These are phyloP conservation scores for Lentinula sp. DNA, from an alignment of 768 basidiomycete genomes.

Conservation along the genomic window DNA sequence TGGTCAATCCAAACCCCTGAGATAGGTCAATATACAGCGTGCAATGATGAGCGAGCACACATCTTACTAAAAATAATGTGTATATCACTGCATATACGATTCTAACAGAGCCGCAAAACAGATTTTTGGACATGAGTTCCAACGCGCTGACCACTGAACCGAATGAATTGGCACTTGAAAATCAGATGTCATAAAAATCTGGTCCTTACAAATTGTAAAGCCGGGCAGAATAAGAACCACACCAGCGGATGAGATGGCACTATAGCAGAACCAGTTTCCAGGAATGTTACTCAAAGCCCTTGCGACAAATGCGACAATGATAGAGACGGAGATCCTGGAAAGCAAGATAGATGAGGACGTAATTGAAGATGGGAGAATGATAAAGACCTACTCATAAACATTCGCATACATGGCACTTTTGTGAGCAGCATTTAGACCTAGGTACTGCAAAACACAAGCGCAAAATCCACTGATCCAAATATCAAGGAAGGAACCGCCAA, in stretches of 20 bases:
- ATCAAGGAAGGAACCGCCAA: constrained; percentile 76
- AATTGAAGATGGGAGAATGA: not conserved
- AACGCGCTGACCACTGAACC: constrained; percentile 65
- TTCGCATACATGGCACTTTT: constrained; percentile 92
- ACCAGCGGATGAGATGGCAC: constrained; percentile 83
- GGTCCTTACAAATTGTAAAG: constrained; percentile 66
- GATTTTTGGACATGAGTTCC: constrained; percentile 75
- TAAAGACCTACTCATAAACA: constrained; percentile 70
- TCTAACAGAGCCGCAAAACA: constrained; percentile 76
- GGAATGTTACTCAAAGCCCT: constrained; percentile 73
- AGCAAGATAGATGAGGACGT: not conserved
- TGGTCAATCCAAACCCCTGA: constrained; percentile 79
- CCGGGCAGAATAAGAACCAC: constrained; percentile 90
- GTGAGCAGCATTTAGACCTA: constrained; percentile 76
- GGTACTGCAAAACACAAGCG: constrained; percentile 66
- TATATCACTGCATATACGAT: constrained; percentile 86
- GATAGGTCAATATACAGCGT: not conserved
- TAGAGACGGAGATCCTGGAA: constrained; percentile 74
- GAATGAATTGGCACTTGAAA: not conserved
- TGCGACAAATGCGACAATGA: constrained; percentile 79
- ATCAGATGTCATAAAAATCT: not conserved
- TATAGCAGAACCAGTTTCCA: constrained; percentile 79
- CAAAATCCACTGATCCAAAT: constrained; percentile 76
- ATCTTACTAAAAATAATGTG: constrained; percentile 66
- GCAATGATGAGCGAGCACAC: not conserved